phyloP scores from a whole-genome alignment of 1,139 yeast species.

The Candida gigantensis region DNA sequence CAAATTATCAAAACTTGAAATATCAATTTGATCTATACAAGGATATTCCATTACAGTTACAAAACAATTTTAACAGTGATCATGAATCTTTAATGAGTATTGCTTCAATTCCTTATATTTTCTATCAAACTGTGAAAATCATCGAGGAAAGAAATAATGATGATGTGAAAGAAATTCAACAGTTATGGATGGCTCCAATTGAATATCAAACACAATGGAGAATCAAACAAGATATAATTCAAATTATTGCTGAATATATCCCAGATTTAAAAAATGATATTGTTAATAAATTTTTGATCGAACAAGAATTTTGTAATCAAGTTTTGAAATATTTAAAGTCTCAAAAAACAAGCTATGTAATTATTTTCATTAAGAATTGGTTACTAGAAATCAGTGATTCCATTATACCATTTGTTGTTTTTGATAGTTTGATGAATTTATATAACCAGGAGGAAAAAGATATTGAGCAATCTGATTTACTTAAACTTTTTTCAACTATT shows the following conservation, averaged over 20 bases:
- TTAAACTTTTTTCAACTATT: conserved; percentile 31
- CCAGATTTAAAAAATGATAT: conserved; percentile 17
- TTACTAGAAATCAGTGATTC: conserved; percentile 46
- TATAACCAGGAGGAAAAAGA: conserved; percentile 19
- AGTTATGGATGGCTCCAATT: conserved; percentile 35
- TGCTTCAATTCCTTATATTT: conserved; percentile 37
- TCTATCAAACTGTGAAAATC: conserved; percentile 25
- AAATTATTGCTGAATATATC: conserved; percentile 23
- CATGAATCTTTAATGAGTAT: conserved; percentile 23
- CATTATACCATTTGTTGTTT: conserved; percentile 44
- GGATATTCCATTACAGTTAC: conserved; percentile 44
- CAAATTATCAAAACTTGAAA: conserved; percentile 41
- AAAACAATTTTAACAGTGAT: conserved; percentile 9
- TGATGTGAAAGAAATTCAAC: conserved; percentile 9
- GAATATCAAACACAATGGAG: conserved; percentile 38
- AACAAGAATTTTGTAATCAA: conserved; percentile 24
- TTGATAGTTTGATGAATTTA: conserved; percentile 32
- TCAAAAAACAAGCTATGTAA: conserved; percentile 14
- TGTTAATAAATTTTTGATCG: conserved; percentile 23
- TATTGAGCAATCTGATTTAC: conserved; percentile 18
- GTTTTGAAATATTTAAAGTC: conserved; percentile 17
- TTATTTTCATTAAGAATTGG: conserved; percentile 45
- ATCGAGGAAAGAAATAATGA: conserved; percentile 20
- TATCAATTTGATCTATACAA: conserved; percentile 42
- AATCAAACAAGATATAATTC: conserved; percentile 33